phyloP scores from a whole-genome alignment of 2,329 filamentous ascomycete genomes.

The Fusarium sp. region DNA sequence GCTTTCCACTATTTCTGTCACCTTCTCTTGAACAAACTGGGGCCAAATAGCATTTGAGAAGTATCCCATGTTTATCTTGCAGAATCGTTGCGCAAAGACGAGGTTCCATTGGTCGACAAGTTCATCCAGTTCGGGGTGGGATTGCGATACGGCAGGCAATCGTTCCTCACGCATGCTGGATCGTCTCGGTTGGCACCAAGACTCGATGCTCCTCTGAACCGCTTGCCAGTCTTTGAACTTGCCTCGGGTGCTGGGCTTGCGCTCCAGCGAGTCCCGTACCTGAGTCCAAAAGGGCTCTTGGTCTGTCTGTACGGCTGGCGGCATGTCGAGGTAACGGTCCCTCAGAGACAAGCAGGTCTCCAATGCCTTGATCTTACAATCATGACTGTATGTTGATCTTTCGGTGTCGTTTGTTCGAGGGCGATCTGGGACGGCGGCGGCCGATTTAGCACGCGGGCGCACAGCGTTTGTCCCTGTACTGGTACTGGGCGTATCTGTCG shows the following conservation, averaged over 20 bases:
- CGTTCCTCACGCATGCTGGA: background rate
- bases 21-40: background rate
- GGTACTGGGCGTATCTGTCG: background rate
- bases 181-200: slow-evolving; percentile 19
- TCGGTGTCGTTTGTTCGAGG: background rate
- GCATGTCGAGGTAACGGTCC: background rate
- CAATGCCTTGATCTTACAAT: background rate
- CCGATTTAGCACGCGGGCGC: background rate
- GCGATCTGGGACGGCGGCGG: background rate
- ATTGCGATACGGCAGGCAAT: background rate
- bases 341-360: background rate
- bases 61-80: background rate
- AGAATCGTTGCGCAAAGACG: slow-evolving; percentile 24
- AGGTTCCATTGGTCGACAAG: slow-evolving; percentile 36
- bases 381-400: fast-evolving
- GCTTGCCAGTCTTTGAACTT: slow-evolving; percentile 1
- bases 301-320: fast-evolving
- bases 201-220: background rate
- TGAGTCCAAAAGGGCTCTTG: slow-evolving; percentile 15
- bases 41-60: background rate
- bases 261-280: fast-evolving
- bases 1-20: background rate
- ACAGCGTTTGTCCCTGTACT: background rate
- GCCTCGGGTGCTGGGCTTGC: fast-evolving
- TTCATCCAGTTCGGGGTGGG: slow-evolving; percentile 5